Conservation (phyloP, 2,329 filamentous ascomycete species). For the Fusarium sarcochroum region DNA sequence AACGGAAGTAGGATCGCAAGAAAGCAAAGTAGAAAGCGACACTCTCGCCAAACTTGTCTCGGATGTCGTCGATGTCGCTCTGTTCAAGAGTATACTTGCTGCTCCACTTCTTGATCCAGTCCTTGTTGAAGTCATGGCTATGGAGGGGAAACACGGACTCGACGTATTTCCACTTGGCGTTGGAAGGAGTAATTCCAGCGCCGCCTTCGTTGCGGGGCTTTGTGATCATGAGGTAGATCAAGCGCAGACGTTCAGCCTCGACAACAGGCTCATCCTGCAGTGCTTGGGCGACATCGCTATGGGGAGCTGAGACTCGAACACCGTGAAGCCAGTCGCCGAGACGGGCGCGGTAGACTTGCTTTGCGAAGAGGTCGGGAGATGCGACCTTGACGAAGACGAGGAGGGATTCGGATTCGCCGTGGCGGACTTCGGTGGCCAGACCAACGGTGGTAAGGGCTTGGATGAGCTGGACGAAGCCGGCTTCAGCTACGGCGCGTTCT, state of each 20-base stretch:
- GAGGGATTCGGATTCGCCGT: conserved; percentile 80
- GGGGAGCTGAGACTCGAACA: conserved; percentile 82
- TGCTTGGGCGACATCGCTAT: conserved; percentile 77
- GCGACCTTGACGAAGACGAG: conserved; percentile 87
- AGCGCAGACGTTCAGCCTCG: conserved; percentile 88
- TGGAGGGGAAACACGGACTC: conserved; percentile 84
- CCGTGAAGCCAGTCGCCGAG: conserved; percentile 96
- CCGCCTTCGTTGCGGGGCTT: conserved; percentile 81
- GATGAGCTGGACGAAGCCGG: conserved; percentile 83
- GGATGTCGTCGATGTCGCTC: conserved; percentile 79
- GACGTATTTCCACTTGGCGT: conserved; percentile 80
- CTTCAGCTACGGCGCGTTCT: conserved; percentile 79
- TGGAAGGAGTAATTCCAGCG: conserved; percentile 79
- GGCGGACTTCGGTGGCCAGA: conserved; percentile 89
- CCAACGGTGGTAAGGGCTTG: conserved; percentile 82
- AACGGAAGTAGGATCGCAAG: conserved; percentile 89
- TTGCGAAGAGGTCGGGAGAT: conserved; percentile 79
- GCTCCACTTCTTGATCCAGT: conserved; percentile 82
- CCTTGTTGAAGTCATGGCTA: conserved; percentile 80
- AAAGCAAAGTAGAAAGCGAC: conserved; percentile 98
- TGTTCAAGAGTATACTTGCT: conserved; percentile 77
- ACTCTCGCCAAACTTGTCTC: conserved; percentile 83
- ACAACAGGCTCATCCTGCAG: conserved; percentile 82
- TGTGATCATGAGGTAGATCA: conserved; percentile 88
- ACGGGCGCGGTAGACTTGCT: conserved; percentile 87